Base-by-base conservation (phyloP, 331 rosid species). In the Malus hybrid region DNA sequence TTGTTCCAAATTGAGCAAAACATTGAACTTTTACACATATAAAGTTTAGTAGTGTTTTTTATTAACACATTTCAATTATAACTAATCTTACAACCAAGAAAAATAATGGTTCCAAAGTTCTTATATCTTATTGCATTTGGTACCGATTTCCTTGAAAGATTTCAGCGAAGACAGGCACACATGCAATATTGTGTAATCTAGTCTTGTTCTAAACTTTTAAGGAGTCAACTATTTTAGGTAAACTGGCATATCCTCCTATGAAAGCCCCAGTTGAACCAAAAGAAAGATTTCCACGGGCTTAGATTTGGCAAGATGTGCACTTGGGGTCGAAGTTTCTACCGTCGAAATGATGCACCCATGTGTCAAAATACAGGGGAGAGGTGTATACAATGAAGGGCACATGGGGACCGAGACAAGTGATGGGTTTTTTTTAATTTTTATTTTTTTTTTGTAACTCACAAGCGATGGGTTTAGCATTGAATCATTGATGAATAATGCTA, bases 301-400 rank as follows among this genome's bases (percentile, higher is more conserved):
- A 32, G 81, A 67, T 65, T 56, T 50, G 76, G 75, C 75, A 73
- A 77, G 50, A 42, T 72, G 77, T 73, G 80, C 82, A 69, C 71
- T 69, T 78, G 80, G 69, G n/a, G 1, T 2, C 20, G 7, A 32
- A 55, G 14, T 7, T 36, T 36, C 11, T 36, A 36, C 11, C 11
- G 2, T 2, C 16, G 7, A 32, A 55, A 13, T 7, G 57, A 69
- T 63, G 52, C 60, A 54, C 28, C 69, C 82, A 57, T 71, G 74
- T 70, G 74, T 78, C 79, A 22, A 52, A 36, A 36, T 0, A 36
- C 44, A 2, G 44, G 11, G 44, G 44, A 36, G 11, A 36, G 44
- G 44, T 36, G 44, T 36, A 24, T 50, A 57, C 59, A 76, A 13
- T 73, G 71, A 83, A 80, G 52, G 76, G 86, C 88, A 82, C 90